These are phyloP conservation scores for Pythium monospermum DNA, from an alignment of 352 stramenopile genomes.

Conservation along the genomic window DNA sequence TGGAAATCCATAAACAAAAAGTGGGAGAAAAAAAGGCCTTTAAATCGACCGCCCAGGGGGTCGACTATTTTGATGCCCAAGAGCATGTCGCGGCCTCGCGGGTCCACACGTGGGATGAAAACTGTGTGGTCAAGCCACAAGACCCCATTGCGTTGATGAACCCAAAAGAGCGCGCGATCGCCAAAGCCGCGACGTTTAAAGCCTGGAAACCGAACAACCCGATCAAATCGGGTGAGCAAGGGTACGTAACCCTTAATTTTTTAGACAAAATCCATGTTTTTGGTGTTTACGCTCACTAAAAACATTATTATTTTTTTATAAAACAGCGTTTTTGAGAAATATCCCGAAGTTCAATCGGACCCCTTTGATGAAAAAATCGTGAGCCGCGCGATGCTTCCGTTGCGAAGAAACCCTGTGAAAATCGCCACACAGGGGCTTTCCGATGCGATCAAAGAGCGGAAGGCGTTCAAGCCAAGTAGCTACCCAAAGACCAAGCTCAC, in stretches of 20 bases:
- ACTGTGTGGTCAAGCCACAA: constrained; percentile 50
- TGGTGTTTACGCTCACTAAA: background rate
- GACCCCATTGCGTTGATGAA: constrained; percentile 65
- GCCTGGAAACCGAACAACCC: constrained; percentile 65
- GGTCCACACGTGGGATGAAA: constrained; percentile 64
- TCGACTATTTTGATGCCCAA: constrained; percentile 72
- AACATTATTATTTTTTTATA: background rate
- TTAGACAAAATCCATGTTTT: too few relatives aligned
- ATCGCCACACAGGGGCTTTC: constrained; percentile 55
- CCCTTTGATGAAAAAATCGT: constrained; percentile 73
- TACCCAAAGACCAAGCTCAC: constrained; percentile 75
- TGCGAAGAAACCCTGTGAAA: constrained; percentile 63
- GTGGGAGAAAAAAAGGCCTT: constrained; percentile 71
- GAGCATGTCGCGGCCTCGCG: constrained; percentile 60
- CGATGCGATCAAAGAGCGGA: constrained; percentile 57
- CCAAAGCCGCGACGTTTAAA: constrained; percentile 49
- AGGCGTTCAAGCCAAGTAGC: constrained; percentile 56
- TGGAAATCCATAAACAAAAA: constrained; percentile 39
- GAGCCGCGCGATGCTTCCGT: constrained; percentile 67
- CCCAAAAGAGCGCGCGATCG: constrained; percentile 58
- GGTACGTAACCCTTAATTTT: too few relatives aligned
- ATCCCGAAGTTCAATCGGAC: constrained; percentile 54
- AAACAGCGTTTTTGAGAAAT: constrained; percentile 57
- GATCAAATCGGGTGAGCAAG: constrained; percentile 55
- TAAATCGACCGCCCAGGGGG: constrained; percentile 55